These are phyloP conservation scores for Simplicillium sp. DNA, from an alignment of 2,329 filamentous ascomycete species.

Conservation along the genomic window DNA sequence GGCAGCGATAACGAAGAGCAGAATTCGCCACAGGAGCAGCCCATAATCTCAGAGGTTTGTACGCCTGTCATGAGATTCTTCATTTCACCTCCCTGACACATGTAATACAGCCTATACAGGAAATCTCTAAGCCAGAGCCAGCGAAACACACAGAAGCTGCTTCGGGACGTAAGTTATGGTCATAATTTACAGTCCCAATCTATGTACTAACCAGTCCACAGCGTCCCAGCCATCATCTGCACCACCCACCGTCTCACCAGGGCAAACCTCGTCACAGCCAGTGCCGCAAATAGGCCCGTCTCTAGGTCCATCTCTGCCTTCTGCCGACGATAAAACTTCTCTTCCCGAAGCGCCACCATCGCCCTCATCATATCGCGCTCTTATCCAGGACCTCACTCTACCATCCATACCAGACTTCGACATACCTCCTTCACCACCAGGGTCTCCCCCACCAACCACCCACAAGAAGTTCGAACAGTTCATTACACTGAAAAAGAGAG, in stretches of 20 bases:
- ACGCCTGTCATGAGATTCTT: background rate
- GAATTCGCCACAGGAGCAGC: slow-evolving; percentile 2
- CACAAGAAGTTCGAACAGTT: slow-evolving; percentile 66
- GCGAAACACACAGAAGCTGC: too few relatives aligned
- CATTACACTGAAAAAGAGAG: slow-evolving; percentile 65
- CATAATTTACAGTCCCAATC: too few relatives aligned
- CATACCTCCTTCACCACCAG: slow-evolving; percentile 65
- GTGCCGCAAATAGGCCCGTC: background rate
- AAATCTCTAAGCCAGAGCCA: too few relatives aligned
- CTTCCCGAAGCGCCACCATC: slow-evolving; percentile 43
- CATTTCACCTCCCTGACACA: slow-evolving; percentile 24
- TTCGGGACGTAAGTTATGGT: too few relatives aligned
- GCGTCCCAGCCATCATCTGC: too few relatives aligned
- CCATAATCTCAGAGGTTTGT: background rate
- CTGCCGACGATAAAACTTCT: background rate
- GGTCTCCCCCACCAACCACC: slow-evolving; percentile 40
- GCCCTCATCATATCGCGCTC: slow-evolving; percentile 54
- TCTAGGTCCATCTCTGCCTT: background rate
- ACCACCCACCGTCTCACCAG: slow-evolving; percentile 2
- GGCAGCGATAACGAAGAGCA: slow-evolving; percentile 24
- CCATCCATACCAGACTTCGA: slow-evolving; percentile 62
- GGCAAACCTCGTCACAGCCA: slow-evolving; percentile 7
- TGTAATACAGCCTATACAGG: slow-evolving; percentile 7
- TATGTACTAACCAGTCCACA: too few relatives aligned
- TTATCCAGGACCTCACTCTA: slow-evolving; percentile 64